phyloP scores from a whole-genome alignment of 2,329 filamentous ascomycete genomes.

The Grosmannia penicillata region DNA sequence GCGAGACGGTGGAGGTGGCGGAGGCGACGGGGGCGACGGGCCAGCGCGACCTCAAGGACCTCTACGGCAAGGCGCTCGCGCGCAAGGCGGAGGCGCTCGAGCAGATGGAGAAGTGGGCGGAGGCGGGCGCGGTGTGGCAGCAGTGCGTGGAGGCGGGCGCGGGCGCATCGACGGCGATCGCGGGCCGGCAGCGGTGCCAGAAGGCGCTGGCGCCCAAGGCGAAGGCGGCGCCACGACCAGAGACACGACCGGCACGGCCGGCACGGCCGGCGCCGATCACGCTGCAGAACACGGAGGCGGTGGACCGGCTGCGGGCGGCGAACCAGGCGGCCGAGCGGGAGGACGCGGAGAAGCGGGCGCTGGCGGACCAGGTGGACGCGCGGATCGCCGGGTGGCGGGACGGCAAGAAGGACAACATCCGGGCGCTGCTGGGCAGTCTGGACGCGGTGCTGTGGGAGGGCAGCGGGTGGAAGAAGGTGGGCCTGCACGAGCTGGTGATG shows the following conservation, averaged over 20 bases:
- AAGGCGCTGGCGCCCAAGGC: conserved; percentile 60
- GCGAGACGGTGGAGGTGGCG: conserved; percentile 60
- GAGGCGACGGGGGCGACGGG: conserved; percentile 40
- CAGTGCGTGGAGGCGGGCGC: conserved; percentile 70
- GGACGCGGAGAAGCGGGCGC: conserved; percentile 84
- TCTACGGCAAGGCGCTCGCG: conserved; percentile 85
- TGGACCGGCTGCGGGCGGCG: conserved; percentile 65
- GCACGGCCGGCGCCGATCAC: not conserved
- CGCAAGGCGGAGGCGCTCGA: conserved; percentile 93
- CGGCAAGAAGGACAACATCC: conserved; percentile 83
- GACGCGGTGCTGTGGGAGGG: conserved; percentile 84
- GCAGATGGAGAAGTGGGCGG: conserved; percentile 85
- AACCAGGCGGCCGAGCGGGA: conserved; percentile 74
- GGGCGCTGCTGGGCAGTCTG: conserved; percentile 72
- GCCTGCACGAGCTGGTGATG: conserved; percentile 83
- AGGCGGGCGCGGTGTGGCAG: conserved; percentile 70
- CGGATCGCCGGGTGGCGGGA: conserved; percentile 69
- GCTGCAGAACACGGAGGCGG: conserved; percentile 59
- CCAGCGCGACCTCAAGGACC: conserved; percentile 88
- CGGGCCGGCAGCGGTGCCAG: conserved; percentile 80
- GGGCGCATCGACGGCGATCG: conserved; percentile 70
- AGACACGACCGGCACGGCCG: too few relatives aligned
- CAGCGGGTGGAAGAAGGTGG: conserved; percentile 93
- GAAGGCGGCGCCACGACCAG: conserved; percentile 25
- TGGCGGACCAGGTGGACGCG: conserved; percentile 74